A percentile compares a stretch with the other conserved stretches of the same genome.
Evolutionary conservation across 371 early-diverging fungal genomes (phyloP).

Genomic region (Lichtheimia hyalospora): DNA sequence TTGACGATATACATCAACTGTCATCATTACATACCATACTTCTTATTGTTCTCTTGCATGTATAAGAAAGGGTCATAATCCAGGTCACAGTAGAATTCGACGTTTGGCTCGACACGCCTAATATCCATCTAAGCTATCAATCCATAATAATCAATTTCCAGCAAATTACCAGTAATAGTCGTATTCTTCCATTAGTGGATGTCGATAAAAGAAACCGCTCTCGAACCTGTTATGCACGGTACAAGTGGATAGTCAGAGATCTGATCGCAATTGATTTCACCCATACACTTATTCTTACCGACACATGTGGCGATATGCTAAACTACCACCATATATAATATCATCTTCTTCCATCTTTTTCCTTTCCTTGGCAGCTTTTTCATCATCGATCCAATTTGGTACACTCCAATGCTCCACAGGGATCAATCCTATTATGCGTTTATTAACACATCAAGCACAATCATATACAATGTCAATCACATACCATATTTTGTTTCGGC

Average conservation of each 20-base stretch:
- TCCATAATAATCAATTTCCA: background rate
- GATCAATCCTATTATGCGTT: conserved; percentile 50
- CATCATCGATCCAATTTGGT: conserved; percentile 79
- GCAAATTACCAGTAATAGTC: conserved; percentile 85
- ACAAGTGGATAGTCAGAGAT: background rate
- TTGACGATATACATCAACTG: background rate
- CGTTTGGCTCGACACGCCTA: conserved; percentile 85
- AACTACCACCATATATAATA: conserved; percentile 81
- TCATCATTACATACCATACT: conserved; percentile 58
- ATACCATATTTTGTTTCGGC: conserved; percentile 52
- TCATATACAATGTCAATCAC: background rate
- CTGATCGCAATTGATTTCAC: background rate
- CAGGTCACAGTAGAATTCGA: conserved; percentile 83
- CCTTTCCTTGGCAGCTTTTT: conserved; percentile 58
- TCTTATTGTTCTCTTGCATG: conserved; percentile 79
- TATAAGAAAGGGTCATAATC: conserved; percentile 89
- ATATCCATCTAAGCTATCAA: background rate
- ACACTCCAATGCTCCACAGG: conserved; percentile 79
- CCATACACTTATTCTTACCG: conserved; percentile 32
- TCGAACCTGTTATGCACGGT: conserved; percentile 55
- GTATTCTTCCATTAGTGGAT: conserved; percentile 72
- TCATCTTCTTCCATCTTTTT: conserved; percentile 59
- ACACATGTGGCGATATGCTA: conserved; percentile 95
- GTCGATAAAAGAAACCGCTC: conserved; percentile 87
- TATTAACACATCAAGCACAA: background rate